Base-by-base conservation (phyloP, 306 rosid species). In the Lathyrus sativus region DNA sequence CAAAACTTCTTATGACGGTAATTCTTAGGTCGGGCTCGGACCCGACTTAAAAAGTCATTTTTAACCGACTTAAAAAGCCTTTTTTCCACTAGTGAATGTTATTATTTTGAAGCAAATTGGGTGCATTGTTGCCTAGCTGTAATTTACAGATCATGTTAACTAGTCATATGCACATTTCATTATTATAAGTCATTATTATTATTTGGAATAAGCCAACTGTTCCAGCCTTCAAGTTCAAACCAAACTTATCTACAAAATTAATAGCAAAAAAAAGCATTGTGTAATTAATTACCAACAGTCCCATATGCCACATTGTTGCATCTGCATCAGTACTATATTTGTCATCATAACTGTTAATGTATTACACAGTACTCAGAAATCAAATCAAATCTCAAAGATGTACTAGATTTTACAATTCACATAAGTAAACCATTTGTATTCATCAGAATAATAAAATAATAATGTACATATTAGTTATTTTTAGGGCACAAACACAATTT, bases 381-480 rank as follows among this genome's bases (percentile, higher is more conserved):
- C 7, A 51, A 19, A 31, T 33, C 38, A 33, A 5, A 33, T 31
- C 38, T 44, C 42, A 50, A 48, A 51, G 38, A 29, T 54, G 53
- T 18, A 24, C 65, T 10, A 57, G 38, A 56, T 69, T 37, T 70
- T 14, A 43, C 18, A 29, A 70, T 38, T 66, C 50, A 53, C 37
- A 71, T 46, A 12, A 65, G 61, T 45, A 12, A 65, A 61, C 78
- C 70, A 33, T 57, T 38, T 70, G 68, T 80, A 67, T 55, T 68
- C 14, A 77, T 77, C 71, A 77, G 33, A 77, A 24, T 24, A 24
- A 24, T 24, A 24, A 24, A 31, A 53, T 17, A 50, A 43, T 75
- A 78, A 45, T 64, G 70, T 76, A 80, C 68, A 72, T 70, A 69
- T 53, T 53, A 35, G 62, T 65, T 73, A 45, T 67, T 57, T 68